Evolutionary conservation across 2,329 filamentous ascomycete genomes (phyloP), one percentile per base, ranked within the genome.

Genomic region (Colletotrichum sp.): DNA sequence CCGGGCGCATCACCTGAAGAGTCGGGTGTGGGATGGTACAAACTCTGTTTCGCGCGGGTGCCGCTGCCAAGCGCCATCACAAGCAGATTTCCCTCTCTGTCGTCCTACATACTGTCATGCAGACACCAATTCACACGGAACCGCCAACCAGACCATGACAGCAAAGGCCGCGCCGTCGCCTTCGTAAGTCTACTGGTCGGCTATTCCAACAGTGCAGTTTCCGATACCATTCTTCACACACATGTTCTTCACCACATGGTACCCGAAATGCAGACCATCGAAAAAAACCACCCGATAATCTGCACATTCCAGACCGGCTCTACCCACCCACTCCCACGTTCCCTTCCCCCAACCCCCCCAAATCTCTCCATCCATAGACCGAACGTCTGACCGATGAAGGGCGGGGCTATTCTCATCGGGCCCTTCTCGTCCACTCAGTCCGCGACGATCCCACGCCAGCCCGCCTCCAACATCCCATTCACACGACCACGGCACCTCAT

Each of bases 41-140:
- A 71, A 74, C 67, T 76, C 67, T 74, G 60, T 70, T 76, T 76
- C n/a, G 71, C 74, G 74, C 74, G 55, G 74, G 55, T 76, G 71
- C 74, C 71, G 74, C 74, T 52, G 74, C 74, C 74, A 76, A 75
- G 74, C 19, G 48, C 36, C 66, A 57, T 76, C 74, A 76, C 71
- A 76, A 63, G 71, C 71, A 71, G 65, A 74, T 71, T 70, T 63
- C 71, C 71, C 22, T 67, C 48, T 75, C 71, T 12, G 74, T 76
- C 67, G 52, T 74, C 55, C 48, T 76, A 67, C 74, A 67, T 55
- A 27, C 61, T 60, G 64, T 44, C 69, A 75, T 61, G 61, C 69
- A 72, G 48, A 59, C 25, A 57, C 25, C 25, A 13, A 36, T 32
- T 27, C 36, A 65, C 27, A 48, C 34, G 52, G n/a, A n/a, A 52